Evolutionary conservation across 2,329 filamentous ascomycete species (phyloP), one percentile per base, ranked within the genome.

Genomic region (Botrytis deweyae): DNA sequence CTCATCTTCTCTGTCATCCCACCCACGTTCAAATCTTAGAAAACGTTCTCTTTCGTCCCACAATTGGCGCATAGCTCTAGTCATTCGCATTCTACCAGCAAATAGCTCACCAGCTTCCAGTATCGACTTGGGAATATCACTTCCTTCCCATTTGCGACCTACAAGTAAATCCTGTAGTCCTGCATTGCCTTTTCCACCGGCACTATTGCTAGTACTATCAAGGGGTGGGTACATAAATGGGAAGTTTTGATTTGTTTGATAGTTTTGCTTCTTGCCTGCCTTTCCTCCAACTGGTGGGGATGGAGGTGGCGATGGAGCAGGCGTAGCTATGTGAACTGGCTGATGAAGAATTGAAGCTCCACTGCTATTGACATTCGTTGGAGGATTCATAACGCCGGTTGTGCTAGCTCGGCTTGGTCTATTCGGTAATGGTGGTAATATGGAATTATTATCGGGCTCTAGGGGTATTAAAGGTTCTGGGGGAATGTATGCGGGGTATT

Each of bases 161-260:
- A 97, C 93, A 36, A 97, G 85, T 29, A 89, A 83, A 77, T 95
- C 92, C 81, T 97, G 93, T 63, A 95, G 83, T 61, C 93, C 92
- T 9, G 94, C 93, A 33, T 88, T 89, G 20, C 95, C 95, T 81
- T 97, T 98, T 1, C 95, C 95, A 69, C 96, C 95, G 55, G 95
- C 91, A 78, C 92, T 93, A 80, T 97, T 97, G 83, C 94, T 97
- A 38, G 90, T 91, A 75, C 91, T 91, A 82, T 98, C 95, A 29
- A 98, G 85, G 1, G 96, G 96, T 2, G 96, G 96, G 78, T 99
- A 99, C 84, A 99, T 90, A 80, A 99, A 98, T 0, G 96, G 96
- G 77, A 99, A 98, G 81, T 98, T 96, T 79, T 99, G 96, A 80
- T 99, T 99, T 0, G 96, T 99, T 82, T 99, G 96, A 80, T 99